Evolutionary conservation across 1,139 yeast species (phyloP), one percentile per base, ranked within the genome.

Genomic region (Martiniozyma asiatica): DNA sequence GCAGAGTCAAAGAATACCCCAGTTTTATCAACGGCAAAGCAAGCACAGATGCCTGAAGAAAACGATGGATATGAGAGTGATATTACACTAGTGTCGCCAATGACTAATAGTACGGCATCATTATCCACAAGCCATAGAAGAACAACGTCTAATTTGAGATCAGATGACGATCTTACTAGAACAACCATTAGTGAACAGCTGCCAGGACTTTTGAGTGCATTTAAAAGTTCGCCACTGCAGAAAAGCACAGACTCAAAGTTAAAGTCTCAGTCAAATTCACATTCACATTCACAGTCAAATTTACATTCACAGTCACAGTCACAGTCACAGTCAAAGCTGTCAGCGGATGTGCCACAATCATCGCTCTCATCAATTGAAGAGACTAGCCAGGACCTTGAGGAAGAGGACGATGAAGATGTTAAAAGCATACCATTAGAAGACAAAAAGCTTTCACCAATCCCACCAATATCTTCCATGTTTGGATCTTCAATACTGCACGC

Each of bases 141-240:
- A 10, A 30, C 32, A 6, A 22, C 32, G 5, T 25, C 29, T 6
- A 15, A 20, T 12, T 13, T 30, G 8, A 12, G 32, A 6, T 24
- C 23, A n/a, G 40, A 39, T 20, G 30, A 33, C 15, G 38, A 34
- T 5, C 27, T 39, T n/a, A 23, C 35, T 22, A 65, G 63, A 39
- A 60, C 73, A 1, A 63, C 73, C 3, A 51, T 71, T 5, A 45
- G 70, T 2, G 74, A 69, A 20, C 73, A 70, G 41, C 50, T 72
- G 43, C 79, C 79, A 1, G 63, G 59, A 39, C 52, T 72, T 41
- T 58, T 71, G 66, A 52, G 65, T 11, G 78, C 76, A n/a, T 72
- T 71, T 39, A 62, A 65, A 14, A 23, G 20, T 8, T 22, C 22
- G 8, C 14, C 22, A 8, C 20, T 15, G 29, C 13, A 18, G 21